Percentiles rank a stretch among this genome's conserved stretches.
These are phyloP conservation scores for Fagopyrum tataricum DNA, from an alignment of 148 eudicot species.

Conservation along the genomic window DNA sequence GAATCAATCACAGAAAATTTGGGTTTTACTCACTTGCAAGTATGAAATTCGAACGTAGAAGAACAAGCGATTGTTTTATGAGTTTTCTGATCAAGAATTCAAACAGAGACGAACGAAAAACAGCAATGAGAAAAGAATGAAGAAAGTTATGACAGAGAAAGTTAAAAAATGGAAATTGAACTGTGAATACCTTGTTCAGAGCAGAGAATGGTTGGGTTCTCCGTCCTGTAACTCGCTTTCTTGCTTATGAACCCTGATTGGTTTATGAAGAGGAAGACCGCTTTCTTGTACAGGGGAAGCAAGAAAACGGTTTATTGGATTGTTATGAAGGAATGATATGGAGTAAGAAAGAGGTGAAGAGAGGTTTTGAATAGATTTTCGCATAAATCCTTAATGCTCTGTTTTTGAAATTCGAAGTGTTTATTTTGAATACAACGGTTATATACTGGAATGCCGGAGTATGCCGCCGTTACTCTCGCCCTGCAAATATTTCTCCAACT, in stretches of 20 bases:
- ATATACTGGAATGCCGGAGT: background rate
- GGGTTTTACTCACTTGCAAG: background rate
- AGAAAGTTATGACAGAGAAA: background rate
- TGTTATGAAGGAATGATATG: background rate
- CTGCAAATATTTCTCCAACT: background rate
- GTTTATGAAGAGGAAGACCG: background rate
- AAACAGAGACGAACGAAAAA: constrained; percentile 19
- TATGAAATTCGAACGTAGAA: background rate
- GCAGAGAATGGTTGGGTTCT: background rate
- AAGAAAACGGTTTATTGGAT: background rate
- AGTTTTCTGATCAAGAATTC: constrained; percentile 1
- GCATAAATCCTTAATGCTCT: background rate
- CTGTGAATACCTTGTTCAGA: background rate
- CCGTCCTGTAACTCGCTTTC: background rate
- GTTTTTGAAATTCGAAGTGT: constrained; percentile 1
- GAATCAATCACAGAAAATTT: background rate
- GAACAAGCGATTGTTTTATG: background rate
- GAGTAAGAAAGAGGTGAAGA: background rate
- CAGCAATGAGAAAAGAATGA: background rate
- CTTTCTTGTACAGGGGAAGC: constrained; percentile 5
- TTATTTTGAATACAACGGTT: background rate
- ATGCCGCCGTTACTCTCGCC: background rate
- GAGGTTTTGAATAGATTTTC: background rate
- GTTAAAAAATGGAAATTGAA: background rate
- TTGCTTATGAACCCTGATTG: background rate